These are phyloP conservation scores for Chenopodium berlandieri DNA, from an alignment of 148 eudicot genomes.

Conservation along the genomic window DNA sequence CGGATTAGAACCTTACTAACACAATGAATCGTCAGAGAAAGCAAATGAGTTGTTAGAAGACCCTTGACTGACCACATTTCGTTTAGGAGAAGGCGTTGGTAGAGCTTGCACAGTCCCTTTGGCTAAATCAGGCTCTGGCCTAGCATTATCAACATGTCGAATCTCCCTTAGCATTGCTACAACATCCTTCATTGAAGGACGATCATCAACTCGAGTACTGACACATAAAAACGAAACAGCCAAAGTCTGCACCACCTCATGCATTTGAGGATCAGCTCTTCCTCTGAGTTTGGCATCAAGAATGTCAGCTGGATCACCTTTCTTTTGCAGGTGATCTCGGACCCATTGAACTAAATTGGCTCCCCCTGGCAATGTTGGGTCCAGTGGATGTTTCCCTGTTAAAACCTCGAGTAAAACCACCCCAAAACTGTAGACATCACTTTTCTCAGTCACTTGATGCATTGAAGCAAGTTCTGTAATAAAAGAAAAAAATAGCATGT, in stretches of 20 bases:
- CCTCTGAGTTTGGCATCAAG: conserved; percentile 86
- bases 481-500: neutral
- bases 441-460: conserved; percentile 81
- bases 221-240: conserved; percentile 86
- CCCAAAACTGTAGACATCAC: conserved; percentile 92
- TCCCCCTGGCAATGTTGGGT: conserved; percentile 87
- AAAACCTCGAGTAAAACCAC: conserved; percentile 86
- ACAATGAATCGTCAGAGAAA: conserved; percentile 80
- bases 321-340: conserved; percentile 63
- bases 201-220: conserved; percentile 65
- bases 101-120: conserved; percentile 43
- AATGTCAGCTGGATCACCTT: conserved; percentile 66
- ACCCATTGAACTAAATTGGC: conserved; percentile 88
- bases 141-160: conserved; percentile 49
- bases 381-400: conserved; percentile 94
- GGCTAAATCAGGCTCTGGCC: conserved; percentile 47
- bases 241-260: conserved; percentile 87
- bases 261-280: conserved; percentile 89
- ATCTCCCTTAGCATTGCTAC: conserved; percentile 96
- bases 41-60: conserved; percentile 87
- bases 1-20: conserved; percentile 15
- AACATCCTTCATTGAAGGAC: conserved; percentile 91
- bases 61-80: conserved; percentile 53
- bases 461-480: conserved; percentile 73
- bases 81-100: conserved; percentile 44